A percentile compares a stretch with the other conserved stretches of the same genome.
Conservation (phyloP, 768 basidiomycete species). For the Asterophora lycoperdoides region DNA sequence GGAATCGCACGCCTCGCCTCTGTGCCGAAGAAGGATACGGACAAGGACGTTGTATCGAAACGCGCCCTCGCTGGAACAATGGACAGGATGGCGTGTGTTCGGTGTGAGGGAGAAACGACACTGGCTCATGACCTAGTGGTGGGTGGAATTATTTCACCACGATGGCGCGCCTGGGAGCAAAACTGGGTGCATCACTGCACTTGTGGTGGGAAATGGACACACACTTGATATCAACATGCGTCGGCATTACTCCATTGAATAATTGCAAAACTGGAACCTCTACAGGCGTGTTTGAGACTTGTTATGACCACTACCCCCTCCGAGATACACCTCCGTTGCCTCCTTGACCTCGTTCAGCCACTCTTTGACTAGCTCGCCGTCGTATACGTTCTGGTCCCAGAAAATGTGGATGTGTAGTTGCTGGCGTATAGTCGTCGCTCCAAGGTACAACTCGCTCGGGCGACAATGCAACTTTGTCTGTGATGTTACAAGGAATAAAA, state of each 20-base stretch:
- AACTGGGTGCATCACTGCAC: slow-evolving; percentile 59
- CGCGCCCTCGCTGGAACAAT: slow-evolving; percentile 39
- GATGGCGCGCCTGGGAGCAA: slow-evolving; percentile 63
- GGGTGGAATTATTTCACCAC: slow-evolving; percentile 29
- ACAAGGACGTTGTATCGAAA: slow-evolving; percentile 66
- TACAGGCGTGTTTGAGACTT: not conserved
- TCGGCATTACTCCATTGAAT: not conserved
- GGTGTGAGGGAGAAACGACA: slow-evolving; percentile 61
- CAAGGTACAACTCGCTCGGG: slow-evolving; percentile 46
- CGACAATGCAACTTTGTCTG: slow-evolving; percentile 34
- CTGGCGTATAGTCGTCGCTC: slow-evolving; percentile 31
- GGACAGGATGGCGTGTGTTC: slow-evolving; percentile 45
- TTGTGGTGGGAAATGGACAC: slow-evolving; percentile 65
- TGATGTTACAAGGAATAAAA: slow-evolving; percentile 18
- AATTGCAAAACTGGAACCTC: not conserved
- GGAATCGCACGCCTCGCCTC: slow-evolving; percentile 44
- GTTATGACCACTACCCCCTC: not conserved
- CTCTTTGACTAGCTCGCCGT: slow-evolving; percentile 35
- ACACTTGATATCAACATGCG: not conserved
- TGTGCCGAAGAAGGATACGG: slow-evolving; percentile 31
- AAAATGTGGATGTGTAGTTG: slow-evolving; percentile 29
- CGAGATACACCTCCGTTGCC: slow-evolving; percentile 32
- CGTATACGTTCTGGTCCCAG: slow-evolving; percentile 46
- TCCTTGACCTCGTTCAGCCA: slow-evolving; percentile 43
- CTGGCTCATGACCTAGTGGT: slow-evolving; percentile 28